phyloP scores from a whole-genome alignment of 345 rosid species.

The Cardiospermum halicacabum region DNA sequence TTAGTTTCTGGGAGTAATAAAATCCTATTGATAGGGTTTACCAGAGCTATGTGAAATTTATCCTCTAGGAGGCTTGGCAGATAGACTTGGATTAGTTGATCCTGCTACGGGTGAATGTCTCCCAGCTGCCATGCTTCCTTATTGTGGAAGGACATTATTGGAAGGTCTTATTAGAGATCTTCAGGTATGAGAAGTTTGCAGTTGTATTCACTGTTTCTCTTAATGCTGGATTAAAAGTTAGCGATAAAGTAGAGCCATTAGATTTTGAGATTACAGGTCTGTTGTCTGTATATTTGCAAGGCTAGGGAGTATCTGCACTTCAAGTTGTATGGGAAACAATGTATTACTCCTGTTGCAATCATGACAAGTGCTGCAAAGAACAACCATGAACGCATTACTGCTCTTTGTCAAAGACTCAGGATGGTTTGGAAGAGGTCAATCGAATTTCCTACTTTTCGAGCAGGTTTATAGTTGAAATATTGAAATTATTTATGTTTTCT shows the following conservation, averaged over 20 bases:
- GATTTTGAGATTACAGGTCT: background rate
- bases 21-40: slow-evolving; percentile 68
- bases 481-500: background rate
- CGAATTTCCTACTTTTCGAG: slow-evolving; percentile 84
- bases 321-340: slow-evolving; percentile 79
- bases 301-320: slow-evolving; percentile 89
- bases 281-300: slow-evolving; percentile 31
- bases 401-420: slow-evolving; percentile 62
- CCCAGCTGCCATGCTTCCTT: slow-evolving; percentile 96
- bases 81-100: slow-evolving; percentile 85
- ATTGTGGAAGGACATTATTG: slow-evolving; percentile 84
- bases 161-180: slow-evolving; percentile 95
- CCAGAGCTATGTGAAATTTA: slow-evolving; percentile 94
- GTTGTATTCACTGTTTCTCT: background rate
- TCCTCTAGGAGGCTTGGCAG: slow-evolving; percentile 89
- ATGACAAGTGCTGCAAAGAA: slow-evolving; percentile 97
- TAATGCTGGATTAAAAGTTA: slow-evolving; percentile 11
- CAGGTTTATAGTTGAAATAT: slow-evolving; percentile 50
- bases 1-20: slow-evolving; percentile 33
- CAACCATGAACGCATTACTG: slow-evolving; percentile 71
- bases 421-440: slow-evolving; percentile 94
- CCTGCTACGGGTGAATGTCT: slow-evolving; percentile 81
- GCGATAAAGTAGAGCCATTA: background rate
- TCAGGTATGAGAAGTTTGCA: slow-evolving; percentile 50
- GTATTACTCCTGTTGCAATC: slow-evolving; percentile 86